Evolutionary conservation across 2,329 filamentous ascomycete species (phyloP), one percentile per base, ranked within the genome.

Genomic region (Elsinoe ampelina): DNA sequence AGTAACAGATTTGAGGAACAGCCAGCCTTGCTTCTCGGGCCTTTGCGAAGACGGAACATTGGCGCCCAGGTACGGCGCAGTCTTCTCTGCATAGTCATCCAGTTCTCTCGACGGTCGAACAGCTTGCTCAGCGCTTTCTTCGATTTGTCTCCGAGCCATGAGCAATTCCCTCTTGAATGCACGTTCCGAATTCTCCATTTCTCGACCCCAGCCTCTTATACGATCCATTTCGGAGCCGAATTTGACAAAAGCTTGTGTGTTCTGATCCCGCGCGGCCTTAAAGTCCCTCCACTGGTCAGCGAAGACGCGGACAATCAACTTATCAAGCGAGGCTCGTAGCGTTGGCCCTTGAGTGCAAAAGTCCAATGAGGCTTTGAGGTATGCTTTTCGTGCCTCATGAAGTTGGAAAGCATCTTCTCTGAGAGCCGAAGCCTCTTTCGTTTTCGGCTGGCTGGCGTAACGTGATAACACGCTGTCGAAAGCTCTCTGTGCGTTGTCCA

Each of bases 331-430:
- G 63, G 86, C 83, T 48, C 93, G 84, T 45, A 97, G 73, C 70
- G 96, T 89, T 0, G 93, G 91, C 1, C 88, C 89, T 63, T 89
- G 80, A 62, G 93, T 83, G 65, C 89, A 95, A 68, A 91, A 97
- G 70, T 98, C 93, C 81, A 98, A 84, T 12, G 89, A 91, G 1
- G 91, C 87, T 68, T 90, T 92, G 42, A 97, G 77, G 69, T 98
- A 98, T 32, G 84, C 82, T 67, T 93, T 95, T 58, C 92, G 83
- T 20, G 89, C 87, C 75, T 97, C 93, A 68, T 95, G 93, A 36
- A 97, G 82, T 68, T 93, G 85, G 66, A 98, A 98, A 0, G 93
- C 93, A 71, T 98, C 93, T 70, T 98, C 93, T 59, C 93, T 81
- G 57, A 98, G 76, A 1, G 90, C 82, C 0, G 90, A 96, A 0